phyloP scores from a whole-genome alignment of 108 stramenopile genomes.

The Epithemia pelagica region DNA sequence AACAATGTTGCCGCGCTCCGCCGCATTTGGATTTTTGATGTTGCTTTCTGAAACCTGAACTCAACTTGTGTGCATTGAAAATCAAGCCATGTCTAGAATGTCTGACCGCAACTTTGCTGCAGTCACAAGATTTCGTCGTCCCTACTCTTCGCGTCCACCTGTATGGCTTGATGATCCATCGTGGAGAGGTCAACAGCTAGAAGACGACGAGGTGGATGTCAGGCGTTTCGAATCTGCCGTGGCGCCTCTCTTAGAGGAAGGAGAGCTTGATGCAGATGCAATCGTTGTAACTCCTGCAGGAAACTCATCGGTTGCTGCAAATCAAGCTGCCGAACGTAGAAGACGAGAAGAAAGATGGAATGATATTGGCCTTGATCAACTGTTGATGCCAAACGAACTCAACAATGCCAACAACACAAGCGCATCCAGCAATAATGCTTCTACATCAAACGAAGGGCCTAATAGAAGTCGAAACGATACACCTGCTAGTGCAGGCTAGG shows the following conservation, averaged over 20 bases:
- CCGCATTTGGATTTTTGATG: too few species aligned
- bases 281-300: constrained; percentile 65
- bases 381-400: constrained; percentile 12
- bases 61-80: too few species aligned
- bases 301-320: constrained; percentile 59
- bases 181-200: constrained; percentile 62
- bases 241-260: constrained; percentile 61
- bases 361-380: constrained; percentile 77
- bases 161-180: constrained; percentile 68
- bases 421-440: not conserved
- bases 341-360: constrained; percentile 75
- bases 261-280: constrained; percentile 73
- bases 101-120: constrained; percentile 76
- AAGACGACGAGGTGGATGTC: constrained; percentile 75
- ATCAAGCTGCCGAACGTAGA: constrained; percentile 51
- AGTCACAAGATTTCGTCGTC: constrained; percentile 55
- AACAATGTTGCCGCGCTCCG: too few species aligned
- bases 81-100: constrained; percentile 16
- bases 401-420: not conserved
- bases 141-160: constrained; percentile 38
- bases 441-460: not conserved
- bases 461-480: not conserved
- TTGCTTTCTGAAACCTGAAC: too few species aligned
- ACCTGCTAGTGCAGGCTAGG: too few species aligned
- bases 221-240: constrained; percentile 47